phyloP scores from a whole-genome alignment of 2,329 filamentous ascomycete species.

The Cordyceps javanica region DNA sequence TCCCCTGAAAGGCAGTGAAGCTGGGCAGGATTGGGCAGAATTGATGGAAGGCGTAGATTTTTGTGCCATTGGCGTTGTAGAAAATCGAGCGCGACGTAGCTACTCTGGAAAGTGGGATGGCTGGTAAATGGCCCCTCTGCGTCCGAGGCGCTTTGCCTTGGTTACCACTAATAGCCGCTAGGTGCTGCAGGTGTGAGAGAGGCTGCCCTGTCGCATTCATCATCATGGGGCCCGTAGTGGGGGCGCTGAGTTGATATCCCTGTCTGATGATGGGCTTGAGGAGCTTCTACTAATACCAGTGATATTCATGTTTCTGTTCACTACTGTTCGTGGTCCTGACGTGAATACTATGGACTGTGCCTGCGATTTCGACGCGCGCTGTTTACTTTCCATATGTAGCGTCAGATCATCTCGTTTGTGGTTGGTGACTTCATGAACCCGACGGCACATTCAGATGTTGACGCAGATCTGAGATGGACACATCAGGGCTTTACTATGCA shows the following conservation, averaged over 20 bases:
- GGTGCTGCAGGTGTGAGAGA: too few relatives aligned
- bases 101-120: conserved; percentile 1
- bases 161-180: not conserved
- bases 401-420: too few relatives aligned
- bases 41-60: not conserved
- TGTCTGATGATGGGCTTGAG: not conserved
- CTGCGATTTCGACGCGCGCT: too few relatives aligned
- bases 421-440: too few relatives aligned
- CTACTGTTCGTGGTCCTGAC: not conserved
- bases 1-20: not conserved
- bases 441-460: too few relatives aligned
- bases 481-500: not conserved
- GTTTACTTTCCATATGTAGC: too few relatives aligned
- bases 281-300: not conserved
- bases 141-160: not conserved
- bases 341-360: too few relatives aligned
- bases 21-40: not conserved
- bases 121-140: not conserved
- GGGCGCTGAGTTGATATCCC: not conserved
- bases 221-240: not conserved
- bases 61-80: not conserved
- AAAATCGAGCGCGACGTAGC: not conserved
- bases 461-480: not conserved
- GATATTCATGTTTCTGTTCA: too few relatives aligned
- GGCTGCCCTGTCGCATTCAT: not conserved